Percentiles rank a stretch among this genome's conserved stretches.
phyloP scores from a whole-genome alignment of 2,329 filamentous ascomycete species.

The Calonectria henricotiae region DNA sequence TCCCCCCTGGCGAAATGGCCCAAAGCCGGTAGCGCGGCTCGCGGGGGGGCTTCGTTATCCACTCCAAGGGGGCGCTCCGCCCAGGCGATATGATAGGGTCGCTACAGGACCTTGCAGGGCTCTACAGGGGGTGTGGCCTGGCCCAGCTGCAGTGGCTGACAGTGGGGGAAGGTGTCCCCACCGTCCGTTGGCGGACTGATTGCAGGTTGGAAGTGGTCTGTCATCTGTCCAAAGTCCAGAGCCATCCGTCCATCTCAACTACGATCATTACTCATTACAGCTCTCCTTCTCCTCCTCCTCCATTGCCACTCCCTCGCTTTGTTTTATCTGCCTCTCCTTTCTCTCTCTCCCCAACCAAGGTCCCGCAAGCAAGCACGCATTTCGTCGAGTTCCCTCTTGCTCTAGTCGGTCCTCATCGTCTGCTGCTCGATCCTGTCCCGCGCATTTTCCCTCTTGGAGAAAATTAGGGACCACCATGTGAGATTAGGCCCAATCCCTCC shows the following conservation, averaged over 20 bases:
- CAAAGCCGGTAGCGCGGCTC: slow-evolving; percentile 28
- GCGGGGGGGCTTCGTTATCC: slow-evolving; percentile 35
- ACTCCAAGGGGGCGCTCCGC: slow-evolving; percentile 18
- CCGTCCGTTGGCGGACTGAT: slow-evolving; percentile 33
- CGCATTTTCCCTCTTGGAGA: slow-evolving; percentile 32
- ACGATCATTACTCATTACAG: slow-evolving; percentile 20
- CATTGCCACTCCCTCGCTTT: slow-evolving; percentile 16
- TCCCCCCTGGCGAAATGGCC: slow-evolving; percentile 11
- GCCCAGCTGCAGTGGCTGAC: slow-evolving; percentile 31
- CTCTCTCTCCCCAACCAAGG: not conserved
- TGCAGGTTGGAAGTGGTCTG: slow-evolving; percentile 30
- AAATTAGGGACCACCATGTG: slow-evolving; percentile 41
- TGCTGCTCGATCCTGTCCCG: slow-evolving; percentile 28
- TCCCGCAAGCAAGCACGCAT: slow-evolving; percentile 22
- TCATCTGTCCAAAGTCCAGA: slow-evolving; percentile 22
- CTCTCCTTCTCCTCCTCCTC: slow-evolving; percentile 20
- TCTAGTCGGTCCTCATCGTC: slow-evolving; percentile 24
- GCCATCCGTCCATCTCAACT: slow-evolving; percentile 20
- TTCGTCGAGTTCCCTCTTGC: slow-evolving; percentile 26
- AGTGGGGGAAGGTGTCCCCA: slow-evolving; percentile 28
- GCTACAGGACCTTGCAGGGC: slow-evolving; percentile 20
- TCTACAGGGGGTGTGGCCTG: slow-evolving; percentile 22
- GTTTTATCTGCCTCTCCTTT: slow-evolving; percentile 10
- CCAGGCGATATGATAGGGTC: slow-evolving; percentile 32
- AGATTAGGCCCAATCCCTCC: slow-evolving; percentile 38